Percentiles rank a stretch among this genome's conserved stretches.
Evolutionary conservation across 1,139 yeast genomes (phyloP).

Genomic region (Blastobotrys persicus): DNA sequence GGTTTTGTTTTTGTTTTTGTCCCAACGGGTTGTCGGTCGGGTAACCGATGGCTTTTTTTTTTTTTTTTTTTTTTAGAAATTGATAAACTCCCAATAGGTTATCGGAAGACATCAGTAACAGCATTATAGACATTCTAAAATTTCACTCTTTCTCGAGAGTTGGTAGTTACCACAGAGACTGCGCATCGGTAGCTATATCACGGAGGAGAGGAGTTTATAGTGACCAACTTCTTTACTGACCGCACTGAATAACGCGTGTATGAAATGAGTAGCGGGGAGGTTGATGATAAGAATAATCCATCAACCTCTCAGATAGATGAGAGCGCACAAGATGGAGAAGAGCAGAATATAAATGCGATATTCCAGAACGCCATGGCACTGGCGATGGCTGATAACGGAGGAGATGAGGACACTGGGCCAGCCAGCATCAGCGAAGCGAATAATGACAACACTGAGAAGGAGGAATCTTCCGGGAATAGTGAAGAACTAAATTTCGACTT

Average conservation of each 20-base stretch:
- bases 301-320: slow-evolving; percentile 6
- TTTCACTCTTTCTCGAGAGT: background rate
- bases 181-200: too few relatives aligned
- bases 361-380: slow-evolving; percentile 20
- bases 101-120: background rate
- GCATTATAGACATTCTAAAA: background rate
- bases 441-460: background rate
- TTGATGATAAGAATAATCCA: slow-evolving; percentile 4
- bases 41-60: slow-evolving; percentile 5
- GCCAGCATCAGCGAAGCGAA: background rate
- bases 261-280: slow-evolving; percentile 5
- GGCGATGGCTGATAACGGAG: slow-evolving; percentile 15
- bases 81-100: background rate
- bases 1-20: slow-evolving; percentile 1
- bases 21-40: background rate
- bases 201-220: background rate
- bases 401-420: background rate
- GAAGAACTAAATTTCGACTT: slow-evolving; percentile 8
- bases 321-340: slow-evolving; percentile 10
- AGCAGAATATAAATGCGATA: slow-evolving; percentile 16
- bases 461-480: slow-evolving; percentile 1
- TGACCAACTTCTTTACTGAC: background rate
- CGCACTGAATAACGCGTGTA: background rate
- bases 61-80: slow-evolving; percentile 1
- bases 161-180: background rate